Evolutionary conservation across 345 rosid genomes (phyloP).

Genomic region (Excoecaria cochinchinensis): DNA sequence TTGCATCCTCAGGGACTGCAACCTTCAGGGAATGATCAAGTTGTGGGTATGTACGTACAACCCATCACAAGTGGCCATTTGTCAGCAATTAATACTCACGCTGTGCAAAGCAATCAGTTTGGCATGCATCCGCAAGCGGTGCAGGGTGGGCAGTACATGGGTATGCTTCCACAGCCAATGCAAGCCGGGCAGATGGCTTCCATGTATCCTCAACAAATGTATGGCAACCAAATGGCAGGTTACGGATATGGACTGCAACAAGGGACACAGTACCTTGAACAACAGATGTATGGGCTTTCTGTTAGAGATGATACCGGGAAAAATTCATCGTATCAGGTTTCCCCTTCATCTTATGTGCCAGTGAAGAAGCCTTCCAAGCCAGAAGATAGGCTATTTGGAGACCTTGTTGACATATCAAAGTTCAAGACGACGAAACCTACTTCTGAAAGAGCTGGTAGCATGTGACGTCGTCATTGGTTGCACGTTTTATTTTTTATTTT

Average conservation of each 20-base stretch:
- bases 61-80: conserved; percentile 43
- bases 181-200: conserved; percentile 45
- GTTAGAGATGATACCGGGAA: conserved; percentile 26
- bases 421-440: conserved; percentile 66
- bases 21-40: conserved; percentile 47
- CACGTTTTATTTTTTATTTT: neutral
- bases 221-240: conserved; percentile 63
- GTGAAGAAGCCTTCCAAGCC: conserved; percentile 51
- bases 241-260: conserved; percentile 74
- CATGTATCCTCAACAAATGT: conserved; percentile 64
- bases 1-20: conserved; percentile 49
- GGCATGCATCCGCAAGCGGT: conserved; percentile 47
- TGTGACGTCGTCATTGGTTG: conserved; percentile 42
- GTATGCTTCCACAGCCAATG: conserved; percentile 52
- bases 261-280: conserved; percentile 60
- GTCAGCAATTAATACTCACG: conserved; percentile 23
- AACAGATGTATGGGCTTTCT: conserved; percentile 59
- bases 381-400: conserved; percentile 85
- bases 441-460: conserved; percentile 76
- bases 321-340: conserved; percentile 49
- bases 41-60: conserved; percentile 61
- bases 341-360: conserved; percentile 53
- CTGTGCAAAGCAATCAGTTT: conserved; percentile 37
- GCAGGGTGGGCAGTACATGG: conserved; percentile 62
- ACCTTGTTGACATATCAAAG: conserved; percentile 89